Base-by-base conservation (phyloP, 306 rosid species). In the Vicia villosa region DNA sequence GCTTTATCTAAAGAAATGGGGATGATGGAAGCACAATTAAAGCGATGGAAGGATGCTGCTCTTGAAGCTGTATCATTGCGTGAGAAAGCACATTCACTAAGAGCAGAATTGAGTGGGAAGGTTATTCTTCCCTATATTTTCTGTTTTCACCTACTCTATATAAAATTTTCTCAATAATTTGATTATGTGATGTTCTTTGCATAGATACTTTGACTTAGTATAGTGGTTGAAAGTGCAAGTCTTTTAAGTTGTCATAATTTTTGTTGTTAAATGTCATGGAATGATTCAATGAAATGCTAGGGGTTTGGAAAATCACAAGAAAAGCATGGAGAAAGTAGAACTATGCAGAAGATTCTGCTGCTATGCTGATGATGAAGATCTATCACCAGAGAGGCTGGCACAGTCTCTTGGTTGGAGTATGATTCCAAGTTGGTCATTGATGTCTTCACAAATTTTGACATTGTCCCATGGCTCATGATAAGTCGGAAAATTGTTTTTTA, bases 1-100 rank as follows among this genome's bases (percentile, higher is more conserved):
- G 92, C 97, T 17, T 83, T 94, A 82, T 85, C 97, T 69, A 94
- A 87, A 74, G 99, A 94, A 86, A 86, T 94, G 96, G 92, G 79
- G 64, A 91, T 94, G 97, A 84, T 94, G 96, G 95, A 94, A 84
- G 86, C 84, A 73, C 99, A 91, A 69, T 56, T 88, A 76, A 91
- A 91, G 79, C 86, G 91, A 63, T 94, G 99, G 97, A 82, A 91
- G 77, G 91, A 91, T 64, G 86, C 91, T 54, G 92, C 97, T 66
- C 88, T 88, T 43, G 96, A 91, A 70, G 87, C 95, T 32, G 85
- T 81, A 40, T 84, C 90, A 26, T 73, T 88, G 45, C 92, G 89
- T 46, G 97, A 88, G 72, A 84, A 88, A 77, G 85, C 86, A 32
- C 81, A 88, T 63, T 80, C 87, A 45, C 80, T 91, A 15, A 82